phyloP scores from a whole-genome alignment of 2,329 filamentous ascomycete genomes.

The Claviceps maximensis region DNA sequence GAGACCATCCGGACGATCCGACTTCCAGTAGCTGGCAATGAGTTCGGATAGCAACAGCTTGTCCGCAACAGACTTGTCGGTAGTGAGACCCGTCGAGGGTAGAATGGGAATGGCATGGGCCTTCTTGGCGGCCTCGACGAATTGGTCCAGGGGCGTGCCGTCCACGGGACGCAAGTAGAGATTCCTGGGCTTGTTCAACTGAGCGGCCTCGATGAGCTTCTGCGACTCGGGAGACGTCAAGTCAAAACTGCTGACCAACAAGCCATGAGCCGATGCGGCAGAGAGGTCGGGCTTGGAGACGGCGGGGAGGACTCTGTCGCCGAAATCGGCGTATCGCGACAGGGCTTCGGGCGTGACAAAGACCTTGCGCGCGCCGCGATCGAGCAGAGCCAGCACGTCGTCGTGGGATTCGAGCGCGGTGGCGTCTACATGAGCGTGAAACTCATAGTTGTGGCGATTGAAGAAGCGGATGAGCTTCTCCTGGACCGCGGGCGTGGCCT shows the following conservation, averaged over 20 bases:
- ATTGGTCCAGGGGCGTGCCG: slow-evolving; percentile 29
- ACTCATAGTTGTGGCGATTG: slow-evolving; percentile 34
- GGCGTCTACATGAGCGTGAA: slow-evolving; percentile 63
- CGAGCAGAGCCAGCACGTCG: slow-evolving; percentile 67
- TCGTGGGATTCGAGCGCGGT: slow-evolving; percentile 53
- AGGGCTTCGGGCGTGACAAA: slow-evolving; percentile 67
- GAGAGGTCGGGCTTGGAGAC: slow-evolving; percentile 33
- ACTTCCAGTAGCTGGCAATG: slow-evolving; percentile 61
- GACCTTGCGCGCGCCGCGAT: slow-evolving; percentile 72
- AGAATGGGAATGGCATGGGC: slow-evolving; percentile 58
- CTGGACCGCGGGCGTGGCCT: slow-evolving; percentile 35
- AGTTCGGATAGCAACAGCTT: slow-evolving; percentile 51
- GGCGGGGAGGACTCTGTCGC: slow-evolving; percentile 40
- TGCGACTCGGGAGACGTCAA: slow-evolving; percentile 25
- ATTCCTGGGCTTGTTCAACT: slow-evolving; percentile 31
- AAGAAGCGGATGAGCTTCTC: slow-evolving; percentile 35
- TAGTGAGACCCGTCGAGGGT: slow-evolving; percentile 55
- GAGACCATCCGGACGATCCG: slow-evolving; percentile 71
- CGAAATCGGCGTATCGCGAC: slow-evolving; percentile 40
- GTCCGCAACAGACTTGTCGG: slow-evolving; percentile 46
- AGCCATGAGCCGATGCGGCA: slow-evolving; percentile 32
- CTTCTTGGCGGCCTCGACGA: slow-evolving; percentile 35
- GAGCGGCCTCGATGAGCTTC: slow-evolving; percentile 31
- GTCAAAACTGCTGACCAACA: slow-evolving; percentile 41
- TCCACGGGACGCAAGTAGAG: slow-evolving; percentile 39